A percentile compares a stretch with the other conserved stretches of the same genome.
These are phyloP conservation scores for Cladosporium austrohemisphaericum DNA, from an alignment of 2,329 filamentous ascomycete genomes.

Conservation along the genomic window DNA sequence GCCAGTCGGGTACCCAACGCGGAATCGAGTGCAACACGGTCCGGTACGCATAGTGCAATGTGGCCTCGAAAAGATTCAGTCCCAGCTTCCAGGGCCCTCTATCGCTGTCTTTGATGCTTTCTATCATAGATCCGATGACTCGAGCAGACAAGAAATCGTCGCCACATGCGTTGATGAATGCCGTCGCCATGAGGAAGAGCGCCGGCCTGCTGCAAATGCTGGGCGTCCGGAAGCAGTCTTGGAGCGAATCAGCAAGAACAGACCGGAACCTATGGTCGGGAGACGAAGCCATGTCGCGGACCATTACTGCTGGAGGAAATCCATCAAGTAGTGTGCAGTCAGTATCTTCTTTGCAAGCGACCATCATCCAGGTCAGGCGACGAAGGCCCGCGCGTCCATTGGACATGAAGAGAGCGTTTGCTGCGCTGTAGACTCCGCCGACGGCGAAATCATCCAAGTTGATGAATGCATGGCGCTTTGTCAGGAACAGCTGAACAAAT, in stretches of 20 bases:
- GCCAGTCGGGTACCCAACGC: slow-evolving; percentile 9
- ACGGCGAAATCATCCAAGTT: not conserved
- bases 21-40: slow-evolving; percentile 3
- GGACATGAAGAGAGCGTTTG: not conserved
- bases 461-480: not conserved
- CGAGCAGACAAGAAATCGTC: not conserved
- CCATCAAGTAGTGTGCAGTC: not conserved
- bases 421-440: not conserved
- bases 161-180: not conserved
- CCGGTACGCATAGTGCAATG: not conserved
- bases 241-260: not conserved
- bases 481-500: slow-evolving; percentile 9
- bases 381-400: not conserved
- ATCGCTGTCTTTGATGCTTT: slow-evolving; percentile 3
- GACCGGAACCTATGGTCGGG: not conserved
- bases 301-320: not conserved
- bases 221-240: not conserved
- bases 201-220: not conserved
- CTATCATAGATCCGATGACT: not conserved
- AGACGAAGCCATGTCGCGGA: not conserved
- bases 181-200: not conserved
- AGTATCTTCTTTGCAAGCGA: not conserved
- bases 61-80: slow-evolving; percentile 5
- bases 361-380: slow-evolving; percentile 1
- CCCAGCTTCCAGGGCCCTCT: not conserved